phyloP scores from a whole-genome alignment of 2,329 filamentous ascomycete genomes.

The Lasiodiplodia theobromae region DNA sequence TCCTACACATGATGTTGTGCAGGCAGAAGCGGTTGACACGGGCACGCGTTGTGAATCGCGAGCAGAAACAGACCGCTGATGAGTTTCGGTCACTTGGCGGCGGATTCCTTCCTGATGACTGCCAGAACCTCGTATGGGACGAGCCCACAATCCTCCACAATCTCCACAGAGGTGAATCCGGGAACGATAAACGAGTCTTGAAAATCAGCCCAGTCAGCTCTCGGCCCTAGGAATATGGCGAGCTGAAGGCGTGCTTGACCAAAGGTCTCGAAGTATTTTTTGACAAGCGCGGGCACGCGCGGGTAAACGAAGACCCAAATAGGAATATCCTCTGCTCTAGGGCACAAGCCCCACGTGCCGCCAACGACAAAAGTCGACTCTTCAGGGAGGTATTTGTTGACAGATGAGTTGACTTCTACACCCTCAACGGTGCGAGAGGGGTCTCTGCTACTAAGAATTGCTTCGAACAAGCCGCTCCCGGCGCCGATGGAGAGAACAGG shows the following conservation, averaged over 20 bases:
- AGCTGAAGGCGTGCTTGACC: slow-evolving; percentile 40
- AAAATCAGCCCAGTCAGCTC: slow-evolving; percentile 51
- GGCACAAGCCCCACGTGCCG: slow-evolving; percentile 54
- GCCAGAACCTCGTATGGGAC: slow-evolving; percentile 45
- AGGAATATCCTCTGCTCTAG: slow-evolving; percentile 50
- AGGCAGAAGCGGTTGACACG: not conserved
- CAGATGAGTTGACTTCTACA: slow-evolving; percentile 54
- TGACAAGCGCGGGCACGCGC: slow-evolving; percentile 54
- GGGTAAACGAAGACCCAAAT: slow-evolving; percentile 64
- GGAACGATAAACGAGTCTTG: slow-evolving; percentile 35
- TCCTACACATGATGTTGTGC: not conserved
- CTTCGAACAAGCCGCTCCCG: slow-evolving; percentile 60
- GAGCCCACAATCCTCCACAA: slow-evolving; percentile 40
- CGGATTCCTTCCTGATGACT: slow-evolving; percentile 32
- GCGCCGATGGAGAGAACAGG: slow-evolving; percentile 56
- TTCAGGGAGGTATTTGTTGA: slow-evolving; percentile 54
- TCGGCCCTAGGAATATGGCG: slow-evolving; percentile 54
- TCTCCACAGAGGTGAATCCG: slow-evolving; percentile 34
- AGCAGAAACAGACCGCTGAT: not conserved
- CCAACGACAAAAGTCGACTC: slow-evolving; percentile 52
- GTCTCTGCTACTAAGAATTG: slow-evolving; percentile 44
- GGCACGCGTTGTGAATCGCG: not conserved
- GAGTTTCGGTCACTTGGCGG: not conserved
- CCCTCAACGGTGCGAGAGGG: slow-evolving; percentile 48
- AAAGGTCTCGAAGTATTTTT: slow-evolving; percentile 52